phyloP scores from a whole-genome alignment of 2,329 filamentous ascomycete genomes.

The Apiospora rasikravindrae region DNA sequence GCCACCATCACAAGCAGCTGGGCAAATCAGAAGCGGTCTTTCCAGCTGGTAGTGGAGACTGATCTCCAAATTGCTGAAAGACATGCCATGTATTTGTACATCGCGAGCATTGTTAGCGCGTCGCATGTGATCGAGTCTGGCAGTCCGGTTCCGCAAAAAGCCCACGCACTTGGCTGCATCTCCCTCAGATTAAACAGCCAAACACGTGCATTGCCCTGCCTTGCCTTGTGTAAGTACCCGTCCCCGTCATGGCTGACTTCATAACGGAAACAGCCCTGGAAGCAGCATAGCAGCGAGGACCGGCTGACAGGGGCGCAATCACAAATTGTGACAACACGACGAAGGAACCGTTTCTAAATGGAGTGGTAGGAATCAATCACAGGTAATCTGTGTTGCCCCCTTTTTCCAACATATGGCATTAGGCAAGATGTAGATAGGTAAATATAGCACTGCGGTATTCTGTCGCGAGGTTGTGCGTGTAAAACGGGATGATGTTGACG shows the following conservation, averaged over 20 bases:
- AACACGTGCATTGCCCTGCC: slow-evolving; percentile 15
- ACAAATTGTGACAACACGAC: not conserved
- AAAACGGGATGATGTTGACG: not conserved
- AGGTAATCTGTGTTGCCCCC: not conserved
- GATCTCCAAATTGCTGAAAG: slow-evolving; percentile 8
- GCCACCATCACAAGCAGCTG: not conserved
- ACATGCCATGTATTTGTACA: slow-evolving; percentile 15
- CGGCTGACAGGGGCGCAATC: slow-evolving; percentile 7
- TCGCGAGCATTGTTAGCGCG: not conserved
- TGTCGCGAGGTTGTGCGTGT: not conserved
- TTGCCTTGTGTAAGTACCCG: slow-evolving; percentile 4
- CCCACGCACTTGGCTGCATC: slow-evolving; percentile 16
- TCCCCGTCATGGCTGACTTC: slow-evolving; percentile 3
- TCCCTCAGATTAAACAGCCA: slow-evolving; percentile 7
- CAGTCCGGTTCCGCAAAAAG: slow-evolving; percentile 6
- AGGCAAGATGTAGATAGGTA: not conserved
- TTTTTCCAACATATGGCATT: not conserved
- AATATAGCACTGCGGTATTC: not conserved
- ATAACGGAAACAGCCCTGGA: slow-evolving; percentile 3
- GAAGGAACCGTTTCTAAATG: not conserved
- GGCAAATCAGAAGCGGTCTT: not conserved
- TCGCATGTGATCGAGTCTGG: slow-evolving; percentile 12
- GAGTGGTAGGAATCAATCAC: not conserved
- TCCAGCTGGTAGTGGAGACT: not conserved
- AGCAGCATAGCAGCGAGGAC: not conserved